These are phyloP conservation scores for Teratosphaeria epicoccoides DNA, from an alignment of 2,329 filamentous ascomycete genomes.

Conservation along the genomic window DNA sequence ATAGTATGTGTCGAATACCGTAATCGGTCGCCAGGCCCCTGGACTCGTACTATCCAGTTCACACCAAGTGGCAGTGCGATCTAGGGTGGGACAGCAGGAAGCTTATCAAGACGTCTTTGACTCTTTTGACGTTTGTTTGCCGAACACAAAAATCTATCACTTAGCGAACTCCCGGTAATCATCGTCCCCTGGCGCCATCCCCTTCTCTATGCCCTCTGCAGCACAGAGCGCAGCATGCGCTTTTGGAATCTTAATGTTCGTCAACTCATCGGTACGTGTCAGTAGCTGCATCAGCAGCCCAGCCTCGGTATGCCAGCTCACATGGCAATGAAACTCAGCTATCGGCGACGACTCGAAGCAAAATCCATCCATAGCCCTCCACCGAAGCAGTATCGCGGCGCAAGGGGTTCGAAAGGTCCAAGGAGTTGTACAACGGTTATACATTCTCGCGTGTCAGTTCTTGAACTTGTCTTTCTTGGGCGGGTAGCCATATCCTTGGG, in stretches of 20 bases:
- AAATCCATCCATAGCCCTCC: conserved; percentile 45
- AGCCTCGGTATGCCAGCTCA: conserved; percentile 48
- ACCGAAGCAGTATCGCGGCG: conserved; percentile 45
- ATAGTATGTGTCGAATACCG: too few species aligned
- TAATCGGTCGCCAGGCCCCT: too few species aligned
- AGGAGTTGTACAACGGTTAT: conserved; percentile 22
- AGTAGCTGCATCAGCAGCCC: conserved; percentile 52
- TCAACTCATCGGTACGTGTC: conserved; percentile 38
- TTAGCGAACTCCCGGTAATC: conserved; percentile 16
- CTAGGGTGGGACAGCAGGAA: too few species aligned
- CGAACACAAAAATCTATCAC: too few species aligned
- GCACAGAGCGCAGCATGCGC: conserved; percentile 39
- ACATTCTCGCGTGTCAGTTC: conserved; percentile 18
- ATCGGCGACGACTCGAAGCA: conserved; percentile 46
- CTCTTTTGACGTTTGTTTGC: too few species aligned
- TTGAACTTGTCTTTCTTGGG: conserved; percentile 14
- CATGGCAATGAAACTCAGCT: conserved; percentile 51
- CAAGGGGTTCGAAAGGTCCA: conserved; percentile 33
- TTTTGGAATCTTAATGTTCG: conserved; percentile 33
- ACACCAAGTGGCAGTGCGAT: too few species aligned
- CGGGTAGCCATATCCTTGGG: conserved; percentile 26
- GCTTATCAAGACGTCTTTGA: too few species aligned
- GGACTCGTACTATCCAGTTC: too few species aligned
- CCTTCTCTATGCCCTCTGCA: conserved; percentile 37
- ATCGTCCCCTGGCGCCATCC: conserved; percentile 41